Base-by-base conservation (phyloP, 768 basidiomycete genomes). In the Steccherinum ochraceum region DNA sequence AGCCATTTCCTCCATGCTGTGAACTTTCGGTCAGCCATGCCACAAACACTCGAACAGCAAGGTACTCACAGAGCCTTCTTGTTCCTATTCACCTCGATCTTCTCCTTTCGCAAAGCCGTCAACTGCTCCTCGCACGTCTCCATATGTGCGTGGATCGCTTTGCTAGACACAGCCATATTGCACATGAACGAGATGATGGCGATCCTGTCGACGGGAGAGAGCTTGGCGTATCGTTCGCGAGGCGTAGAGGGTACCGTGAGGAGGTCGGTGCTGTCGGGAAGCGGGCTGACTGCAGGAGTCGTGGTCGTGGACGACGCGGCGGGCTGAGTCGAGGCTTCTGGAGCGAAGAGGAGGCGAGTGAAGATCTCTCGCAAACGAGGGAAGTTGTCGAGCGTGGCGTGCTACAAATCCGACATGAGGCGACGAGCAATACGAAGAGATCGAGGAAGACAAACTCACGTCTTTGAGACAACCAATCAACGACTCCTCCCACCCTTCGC, bases 71-170 rank as follows among this genome's bases (percentile, higher is more conserved):
- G 77, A 63, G 86, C 83, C 67, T 91, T 94, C 70, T 87, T 87
- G 60, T 85, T 74, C 52, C 94, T 79, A 69, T 96, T 96, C 54
- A 93, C 83, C 55, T 98, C 96, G 25, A 94, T 93, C 67, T 94
- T 89, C 67, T 95, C 91, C 69, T 98, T 99, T 56, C 96, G 72
- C 26, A 96, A 73, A 23, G 93, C 90, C 7, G 96, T 98, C 55
- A 99, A 67, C 56, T 88, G 84, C 58, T 88, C 80, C 61, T 94
- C 93, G 60, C 89, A 91, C 42, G 81, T 78, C 60, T 99, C 96
- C 81, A 98, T 88, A 60, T 91, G 89, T 4, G 77, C 68, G 62
- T 93, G 89, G 19, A 97, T 83, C 10, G 83, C 77, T 68, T 93
- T 95, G 67, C 90, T 93, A 20, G 93, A 92, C 21, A 93, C 81